These are phyloP conservation scores for Trichoderma oligosporum DNA, from an alignment of 2,329 filamentous ascomycete species.

Conservation along the genomic window DNA sequence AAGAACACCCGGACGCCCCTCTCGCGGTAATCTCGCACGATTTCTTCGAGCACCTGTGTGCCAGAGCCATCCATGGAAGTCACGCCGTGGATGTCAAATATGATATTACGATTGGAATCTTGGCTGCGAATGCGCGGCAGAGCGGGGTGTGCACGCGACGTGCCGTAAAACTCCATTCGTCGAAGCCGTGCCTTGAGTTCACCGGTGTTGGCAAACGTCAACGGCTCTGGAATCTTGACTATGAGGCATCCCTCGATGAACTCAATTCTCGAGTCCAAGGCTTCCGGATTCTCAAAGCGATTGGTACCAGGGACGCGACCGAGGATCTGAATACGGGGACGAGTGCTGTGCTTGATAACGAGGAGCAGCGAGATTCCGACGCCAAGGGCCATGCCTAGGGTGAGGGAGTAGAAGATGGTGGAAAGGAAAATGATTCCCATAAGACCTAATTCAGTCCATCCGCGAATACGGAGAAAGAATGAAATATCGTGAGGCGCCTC, in stretches of 20 bases:
- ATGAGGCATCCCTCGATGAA: constrained; percentile 91
- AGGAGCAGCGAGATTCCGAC: constrained; percentile 87
- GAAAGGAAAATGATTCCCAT: constrained; percentile 89
- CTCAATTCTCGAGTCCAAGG: constrained; percentile 69
- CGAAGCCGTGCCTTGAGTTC: constrained; percentile 80
- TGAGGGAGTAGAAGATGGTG: constrained; percentile 93
- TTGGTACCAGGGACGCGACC: constrained; percentile 81
- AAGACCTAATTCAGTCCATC: constrained; percentile 78
- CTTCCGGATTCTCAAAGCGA: constrained; percentile 80
- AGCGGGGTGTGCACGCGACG: constrained; percentile 76
- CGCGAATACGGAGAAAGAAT: constrained; percentile 83
- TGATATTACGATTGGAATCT: constrained; percentile 86
- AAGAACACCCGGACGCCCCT: constrained; percentile 76
- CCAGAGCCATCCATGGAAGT: constrained; percentile 91
- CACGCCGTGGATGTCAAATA: constrained; percentile 98
- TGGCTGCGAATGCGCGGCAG: constrained; percentile 71
- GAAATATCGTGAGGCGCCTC: constrained; percentile 88
- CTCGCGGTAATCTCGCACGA: constrained; percentile 75
- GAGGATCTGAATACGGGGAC: constrained; percentile 92
- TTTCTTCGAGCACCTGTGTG: constrained; percentile 85
- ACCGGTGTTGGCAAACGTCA: constrained; percentile 96
- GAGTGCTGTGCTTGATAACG: constrained; percentile 84
- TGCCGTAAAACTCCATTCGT: constrained; percentile 87
- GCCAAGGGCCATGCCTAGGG: constrained; percentile 88
- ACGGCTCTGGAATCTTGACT: constrained; percentile 93